Conservation (phyloP, 176 grass and related monocot species). For the Luzula sylvatica region DNA sequence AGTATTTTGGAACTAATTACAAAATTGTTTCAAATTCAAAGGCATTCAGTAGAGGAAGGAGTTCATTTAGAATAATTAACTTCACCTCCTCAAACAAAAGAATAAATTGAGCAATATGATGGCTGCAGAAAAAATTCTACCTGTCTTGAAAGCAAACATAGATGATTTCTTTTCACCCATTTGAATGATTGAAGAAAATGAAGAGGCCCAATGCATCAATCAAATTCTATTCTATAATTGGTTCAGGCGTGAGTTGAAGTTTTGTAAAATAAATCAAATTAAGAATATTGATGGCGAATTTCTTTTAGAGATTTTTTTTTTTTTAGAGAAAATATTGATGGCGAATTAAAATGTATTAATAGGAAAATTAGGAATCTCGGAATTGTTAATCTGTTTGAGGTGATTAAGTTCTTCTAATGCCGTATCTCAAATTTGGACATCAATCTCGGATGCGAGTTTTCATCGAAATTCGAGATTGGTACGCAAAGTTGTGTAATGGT, state of each 20-base stretch:
- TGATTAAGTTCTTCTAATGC: slow-evolving; percentile 86
- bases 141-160: slow-evolving; percentile 97
- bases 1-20: no score
- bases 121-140: slow-evolving; percentile 28
- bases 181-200: slow-evolving; percentile 95
- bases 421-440: slow-evolving; percentile 85
- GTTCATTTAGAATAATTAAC: no score
- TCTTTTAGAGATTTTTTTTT: no score
- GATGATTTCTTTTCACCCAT: slow-evolving; percentile 81
- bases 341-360: no score
- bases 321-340: no score
- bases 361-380: no score
- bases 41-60: no score
- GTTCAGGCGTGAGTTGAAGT: slow-evolving; percentile 61
- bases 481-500: slow-evolving; percentile 77
- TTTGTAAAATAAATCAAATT: slow-evolving; percentile 31
- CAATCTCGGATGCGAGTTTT: slow-evolving; percentile 74
- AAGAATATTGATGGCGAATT: no score
- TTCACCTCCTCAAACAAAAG: no score
- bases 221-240: slow-evolving; percentile 90
- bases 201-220: no score
- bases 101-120: no score
- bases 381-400: slow-evolving; percentile 87
- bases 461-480: slow-evolving; percentile 72
- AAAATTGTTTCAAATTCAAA: no score